A percentile compares a stretch with the other conserved stretches of the same genome.
Evolutionary conservation across 352 stramenopile genomes (phyloP).

Genomic region (Globisporangium paroecandrum): DNA sequence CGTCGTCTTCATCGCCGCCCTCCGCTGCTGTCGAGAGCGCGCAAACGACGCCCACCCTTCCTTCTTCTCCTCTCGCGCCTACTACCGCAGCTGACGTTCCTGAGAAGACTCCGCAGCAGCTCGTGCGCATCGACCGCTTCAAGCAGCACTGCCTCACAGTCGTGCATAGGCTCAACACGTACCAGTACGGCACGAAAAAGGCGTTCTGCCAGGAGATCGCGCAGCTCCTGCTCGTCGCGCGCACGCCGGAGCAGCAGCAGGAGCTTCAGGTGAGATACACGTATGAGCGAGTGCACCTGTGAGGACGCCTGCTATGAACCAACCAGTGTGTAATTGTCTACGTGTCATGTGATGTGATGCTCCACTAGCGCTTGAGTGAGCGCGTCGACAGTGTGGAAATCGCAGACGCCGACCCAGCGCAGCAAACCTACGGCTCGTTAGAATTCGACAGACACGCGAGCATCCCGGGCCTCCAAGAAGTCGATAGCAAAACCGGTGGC

Average conservation of each 20-base stretch:
- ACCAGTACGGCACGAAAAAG: slow-evolving; percentile 52
- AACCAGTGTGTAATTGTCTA: neutral
- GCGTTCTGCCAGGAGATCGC: slow-evolving; percentile 54
- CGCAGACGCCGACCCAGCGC: neutral
- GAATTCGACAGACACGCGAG: slow-evolving; percentile 24
- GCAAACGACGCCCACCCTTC: neutral
- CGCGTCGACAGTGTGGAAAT: neutral
- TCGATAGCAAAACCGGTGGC: neutral
- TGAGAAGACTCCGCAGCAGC: neutral
- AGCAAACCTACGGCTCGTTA: slow-evolving; percentile 25
- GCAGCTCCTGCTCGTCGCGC: slow-evolving; percentile 32
- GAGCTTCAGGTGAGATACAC: slow-evolving; percentile 15
- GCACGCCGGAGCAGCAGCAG: slow-evolving; percentile 22
- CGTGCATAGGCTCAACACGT: slow-evolving; percentile 51
- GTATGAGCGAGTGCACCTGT: neutral
- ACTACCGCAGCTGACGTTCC: neutral
- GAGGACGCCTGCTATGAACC: neutral
- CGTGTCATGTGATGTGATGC: neutral
- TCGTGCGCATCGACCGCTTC: slow-evolving; percentile 19
- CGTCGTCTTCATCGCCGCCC: neutral
- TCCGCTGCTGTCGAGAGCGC: neutral
- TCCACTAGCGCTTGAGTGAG: slow-evolving; percentile 5
- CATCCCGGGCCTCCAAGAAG: slow-evolving; percentile 45
- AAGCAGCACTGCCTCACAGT: slow-evolving; percentile 36
- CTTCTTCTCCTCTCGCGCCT: neutral